phyloP scores from a whole-genome alignment of 1,139 yeast species.

The Meyerozyma smithsonii region DNA sequence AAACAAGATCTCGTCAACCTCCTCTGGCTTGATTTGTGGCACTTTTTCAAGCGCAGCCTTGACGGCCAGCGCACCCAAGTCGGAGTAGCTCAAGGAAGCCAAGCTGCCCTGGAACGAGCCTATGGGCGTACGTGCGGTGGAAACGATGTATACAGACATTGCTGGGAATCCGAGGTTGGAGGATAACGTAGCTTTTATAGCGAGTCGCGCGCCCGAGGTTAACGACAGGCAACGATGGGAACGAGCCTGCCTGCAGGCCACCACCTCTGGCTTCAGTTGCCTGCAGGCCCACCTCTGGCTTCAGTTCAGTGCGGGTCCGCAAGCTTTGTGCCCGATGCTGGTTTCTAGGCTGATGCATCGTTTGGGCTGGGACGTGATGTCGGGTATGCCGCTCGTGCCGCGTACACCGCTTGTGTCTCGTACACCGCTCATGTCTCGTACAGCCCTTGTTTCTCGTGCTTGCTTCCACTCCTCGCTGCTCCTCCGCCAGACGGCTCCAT shows the following conservation, averaged over 20 bases:
- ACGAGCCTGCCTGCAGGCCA: neutral
- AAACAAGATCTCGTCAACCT: constrained; percentile 84
- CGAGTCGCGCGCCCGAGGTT: too few species aligned
- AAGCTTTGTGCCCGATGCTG: too few species aligned
- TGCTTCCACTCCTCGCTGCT: neutral
- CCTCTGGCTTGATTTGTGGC: constrained; percentile 71
- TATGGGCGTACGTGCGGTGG: constrained; percentile 78
- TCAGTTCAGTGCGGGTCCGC: neutral
- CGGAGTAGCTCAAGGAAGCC: constrained; percentile 69
- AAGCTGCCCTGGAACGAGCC: constrained; percentile 77
- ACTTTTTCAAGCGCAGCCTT: constrained; percentile 81
- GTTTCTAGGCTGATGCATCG: too few species aligned
- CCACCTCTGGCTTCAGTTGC: neutral
- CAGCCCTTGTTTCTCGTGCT: neutral
- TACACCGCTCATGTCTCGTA: neutral
- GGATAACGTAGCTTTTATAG: neutral
- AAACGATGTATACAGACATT: constrained; percentile 72
- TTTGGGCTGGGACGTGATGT: too few species aligned
- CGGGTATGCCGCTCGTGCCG: too few species aligned
- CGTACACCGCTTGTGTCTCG: too few species aligned
- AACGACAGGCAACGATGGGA: constrained; percentile 1
- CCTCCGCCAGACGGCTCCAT: neutral
- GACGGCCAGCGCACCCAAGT: constrained; percentile 89
- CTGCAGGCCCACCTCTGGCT: neutral
- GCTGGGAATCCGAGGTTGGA: neutral